A percentile compares a stretch with the other conserved stretches of the same genome.
Conservation (phyloP, 2,329 filamentous ascomycete species). For the Aphanocladium album region DNA sequence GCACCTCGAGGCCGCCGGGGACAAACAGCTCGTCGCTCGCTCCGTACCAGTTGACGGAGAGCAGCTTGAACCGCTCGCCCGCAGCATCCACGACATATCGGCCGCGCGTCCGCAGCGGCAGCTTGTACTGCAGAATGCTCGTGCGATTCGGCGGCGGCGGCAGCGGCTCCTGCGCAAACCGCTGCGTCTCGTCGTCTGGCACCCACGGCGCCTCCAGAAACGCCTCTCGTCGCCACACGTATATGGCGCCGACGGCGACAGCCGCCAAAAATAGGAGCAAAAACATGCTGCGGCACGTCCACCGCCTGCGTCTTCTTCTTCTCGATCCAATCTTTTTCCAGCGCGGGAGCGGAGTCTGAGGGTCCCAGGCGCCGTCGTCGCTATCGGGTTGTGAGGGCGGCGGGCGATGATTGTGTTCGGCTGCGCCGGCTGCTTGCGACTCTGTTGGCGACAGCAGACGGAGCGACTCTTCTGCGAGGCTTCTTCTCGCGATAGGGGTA, state of each 20-base stretch:
- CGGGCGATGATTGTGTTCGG: neutral
- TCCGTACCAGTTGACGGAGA: slow-evolving; percentile 67
- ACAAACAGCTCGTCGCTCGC: slow-evolving; percentile 63
- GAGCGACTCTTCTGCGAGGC: neutral
- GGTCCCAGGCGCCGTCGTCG: neutral
- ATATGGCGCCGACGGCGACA: slow-evolving; percentile 20
- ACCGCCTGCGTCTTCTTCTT: neutral
- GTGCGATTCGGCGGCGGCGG: slow-evolving; percentile 37
- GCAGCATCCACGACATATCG: slow-evolving; percentile 55
- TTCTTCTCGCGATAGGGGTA: neutral
- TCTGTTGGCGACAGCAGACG: neutral
- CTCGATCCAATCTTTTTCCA: neutral
- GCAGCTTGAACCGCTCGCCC: slow-evolving; percentile 55
- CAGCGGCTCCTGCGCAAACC: slow-evolving; percentile 46
- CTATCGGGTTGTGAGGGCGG: neutral
- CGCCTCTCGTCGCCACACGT: slow-evolving; percentile 41
- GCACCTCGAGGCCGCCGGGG: slow-evolving; percentile 57
- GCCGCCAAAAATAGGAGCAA: neutral
- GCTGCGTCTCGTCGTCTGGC: slow-evolving; percentile 41
- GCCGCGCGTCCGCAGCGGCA: slow-evolving; percentile 56
- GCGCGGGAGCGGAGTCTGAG: neutral
- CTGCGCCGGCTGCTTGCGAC: no score
- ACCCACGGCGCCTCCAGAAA: slow-evolving; percentile 42
- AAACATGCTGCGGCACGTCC: neutral
- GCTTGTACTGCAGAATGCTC: slow-evolving; percentile 42